phyloP scores from a whole-genome alignment of 2,329 filamentous ascomycete species.

The Hypoxylon sp. region DNA sequence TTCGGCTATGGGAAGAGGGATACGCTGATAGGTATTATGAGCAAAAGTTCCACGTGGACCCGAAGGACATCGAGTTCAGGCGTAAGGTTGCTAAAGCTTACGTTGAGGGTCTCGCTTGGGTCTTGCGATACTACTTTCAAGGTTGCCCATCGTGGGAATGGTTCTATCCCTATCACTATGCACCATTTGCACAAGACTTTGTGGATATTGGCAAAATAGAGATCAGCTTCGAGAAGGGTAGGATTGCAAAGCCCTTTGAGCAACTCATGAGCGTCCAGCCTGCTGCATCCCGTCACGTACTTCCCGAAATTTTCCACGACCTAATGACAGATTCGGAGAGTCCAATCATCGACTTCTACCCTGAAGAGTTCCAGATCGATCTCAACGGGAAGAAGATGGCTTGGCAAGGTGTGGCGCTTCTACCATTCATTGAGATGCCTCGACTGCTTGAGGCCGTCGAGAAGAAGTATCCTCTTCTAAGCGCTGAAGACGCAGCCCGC shows the following conservation, averaged over 20 bases:
- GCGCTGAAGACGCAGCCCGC: slow-evolving; percentile 79
- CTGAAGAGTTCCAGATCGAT: slow-evolving; percentile 91
- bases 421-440: slow-evolving; percentile 96
- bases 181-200: slow-evolving; percentile 96
- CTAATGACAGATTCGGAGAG: slow-evolving; percentile 91
- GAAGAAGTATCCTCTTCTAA: slow-evolving; percentile 83
- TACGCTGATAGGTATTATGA: slow-evolving; percentile 97
- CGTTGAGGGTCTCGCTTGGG: slow-evolving; percentile 94
- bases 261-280: slow-evolving; percentile 98
- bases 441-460: slow-evolving; percentile 85
- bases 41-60: slow-evolving; percentile 90
- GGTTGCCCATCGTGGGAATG: slow-evolving; percentile 99
- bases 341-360: slow-evolving; percentile 97
- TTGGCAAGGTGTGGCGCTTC: slow-evolving; percentile 93
- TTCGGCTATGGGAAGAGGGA: slow-evolving; percentile 93
- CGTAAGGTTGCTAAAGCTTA: slow-evolving; percentile 91
- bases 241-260: slow-evolving; percentile 91
- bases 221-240: slow-evolving; percentile 85
- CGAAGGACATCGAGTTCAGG: slow-evolving; percentile 85
- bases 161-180: slow-evolving; percentile 99
- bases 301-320: slow-evolving; percentile 88
- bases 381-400: slow-evolving; percentile 98
- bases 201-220: slow-evolving; percentile 83
- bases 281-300: slow-evolving; percentile 89
- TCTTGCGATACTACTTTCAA: slow-evolving; percentile 96